phyloP scores from a whole-genome alignment of 345 rosid genomes.

The Kandelia obovata region DNA sequence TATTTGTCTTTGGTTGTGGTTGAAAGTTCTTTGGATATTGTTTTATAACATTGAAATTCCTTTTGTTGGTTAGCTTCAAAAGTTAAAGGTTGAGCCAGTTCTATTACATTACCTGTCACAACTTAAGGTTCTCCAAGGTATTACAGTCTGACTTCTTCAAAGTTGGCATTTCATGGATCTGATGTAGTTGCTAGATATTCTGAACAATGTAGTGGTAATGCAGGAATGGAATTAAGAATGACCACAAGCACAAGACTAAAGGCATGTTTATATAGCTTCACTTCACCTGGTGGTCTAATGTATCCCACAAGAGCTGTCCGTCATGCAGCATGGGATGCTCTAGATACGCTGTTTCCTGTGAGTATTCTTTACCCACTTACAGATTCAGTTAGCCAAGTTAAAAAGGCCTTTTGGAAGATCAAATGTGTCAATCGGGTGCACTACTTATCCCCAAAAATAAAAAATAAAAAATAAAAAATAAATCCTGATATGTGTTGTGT shows the following conservation, averaged over 20 bases:
- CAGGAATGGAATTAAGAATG: conserved; percentile 95
- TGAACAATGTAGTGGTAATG: conserved; percentile 11
- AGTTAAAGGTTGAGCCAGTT: conserved; percentile 96
- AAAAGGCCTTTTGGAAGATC: too few species aligned
- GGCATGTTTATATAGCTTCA: conserved; percentile 91
- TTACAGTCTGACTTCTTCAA: background rate
- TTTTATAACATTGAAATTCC: conserved; percentile 1
- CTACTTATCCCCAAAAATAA: too few species aligned
- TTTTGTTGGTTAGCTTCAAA: conserved; percentile 65
- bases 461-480: too few species aligned
- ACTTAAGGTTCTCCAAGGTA: conserved; percentile 82
- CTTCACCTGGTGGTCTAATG: conserved; percentile 98
- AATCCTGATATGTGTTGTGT: too few species aligned
- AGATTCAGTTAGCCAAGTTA: background rate
- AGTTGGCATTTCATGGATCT: background rate
- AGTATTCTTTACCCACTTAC: conserved; percentile 30
- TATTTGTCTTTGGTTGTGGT: background rate
- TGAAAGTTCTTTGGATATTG: background rate
- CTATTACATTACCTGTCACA: conserved; percentile 82
- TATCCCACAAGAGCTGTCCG: conserved; percentile 99
- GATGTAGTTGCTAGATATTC: background rate
- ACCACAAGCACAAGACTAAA: conserved; percentile 89
- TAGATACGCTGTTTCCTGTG: conserved; percentile 90
- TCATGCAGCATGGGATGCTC: conserved; percentile 97
- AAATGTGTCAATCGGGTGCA: too few species aligned